A percentile compares a stretch with the other conserved stretches of the same genome.
Conservation (phyloP, 345 rosid genomes). For the Citrus hindsii region DNA sequence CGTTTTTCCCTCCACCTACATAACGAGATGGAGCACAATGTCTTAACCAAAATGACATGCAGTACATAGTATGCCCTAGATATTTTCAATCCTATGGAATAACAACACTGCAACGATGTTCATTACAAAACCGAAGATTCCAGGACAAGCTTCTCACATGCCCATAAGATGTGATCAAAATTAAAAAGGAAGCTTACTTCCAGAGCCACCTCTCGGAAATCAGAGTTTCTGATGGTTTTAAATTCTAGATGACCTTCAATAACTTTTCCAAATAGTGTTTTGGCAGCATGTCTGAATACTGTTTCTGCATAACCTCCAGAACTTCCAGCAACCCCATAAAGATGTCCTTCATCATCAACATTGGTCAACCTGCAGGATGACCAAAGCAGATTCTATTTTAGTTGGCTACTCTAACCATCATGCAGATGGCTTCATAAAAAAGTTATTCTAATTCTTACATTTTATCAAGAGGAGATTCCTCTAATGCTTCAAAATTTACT, state of each 20-base stretch:
- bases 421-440: neutral
- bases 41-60: neutral
- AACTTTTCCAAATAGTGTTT: constrained; percentile 60
- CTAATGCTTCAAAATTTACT: constrained; percentile 57
- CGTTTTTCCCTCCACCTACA: constrained; percentile 72
- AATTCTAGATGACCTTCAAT: constrained; percentile 59
- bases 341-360: constrained; percentile 66
- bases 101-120: neutral
- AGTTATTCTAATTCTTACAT: constrained; percentile 41
- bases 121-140: neutral
- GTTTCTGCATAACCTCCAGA: constrained; percentile 96
- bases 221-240: constrained; percentile 71
- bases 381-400: neutral
- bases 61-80: neutral
- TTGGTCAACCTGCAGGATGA: constrained; percentile 58
- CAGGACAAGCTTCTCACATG: neutral
- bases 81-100: neutral
- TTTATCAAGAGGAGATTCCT: constrained; percentile 73
- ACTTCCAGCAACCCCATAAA: constrained; percentile 85
- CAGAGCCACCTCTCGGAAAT: constrained; percentile 76
- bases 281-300: constrained; percentile 68
- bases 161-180: neutral
- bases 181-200: constrained; percentile 51
- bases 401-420: neutral
- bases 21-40: constrained; percentile 6